Base-by-base conservation (phyloP, 2,329 filamentous ascomycete species). In the Fusarium protoensiforme region DNA sequence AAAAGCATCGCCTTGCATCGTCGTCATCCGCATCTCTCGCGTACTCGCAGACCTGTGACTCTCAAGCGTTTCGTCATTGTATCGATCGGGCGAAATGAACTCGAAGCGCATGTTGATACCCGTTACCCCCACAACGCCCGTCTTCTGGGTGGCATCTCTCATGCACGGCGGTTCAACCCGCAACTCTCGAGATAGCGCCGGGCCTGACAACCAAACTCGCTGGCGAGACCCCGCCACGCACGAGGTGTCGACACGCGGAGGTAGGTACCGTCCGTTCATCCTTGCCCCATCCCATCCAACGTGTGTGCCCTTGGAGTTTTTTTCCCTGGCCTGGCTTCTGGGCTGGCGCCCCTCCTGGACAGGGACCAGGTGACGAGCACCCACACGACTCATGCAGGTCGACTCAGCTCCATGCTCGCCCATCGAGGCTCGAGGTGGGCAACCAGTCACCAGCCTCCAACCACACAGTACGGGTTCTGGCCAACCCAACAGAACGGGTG, bases 121-220 rank as follows among this genome's bases (percentile, higher is more conserved):
- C 31, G 56, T 53, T 54, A 43, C 62, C 71, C 74, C 76, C 69
- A 75, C 72, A 72, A 48, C 58, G 67, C 58, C 56, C 61, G 51
- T 68, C 61, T 64, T 63, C 67, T 64, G 53, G 66, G 72, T 75
- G 73, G 72, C 76, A 78, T 79, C 75, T 75, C 74, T 67, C 71
- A 78, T 80, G 79, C 79, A 80, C 68, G 66, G 74, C 79, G 79
- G 79, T 80, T 80, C 78, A 80, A 78, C 78, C 79, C 79, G 79
- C 77, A 78, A 77, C 77, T 80, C 76, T 79, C 74, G 58, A 76
- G 69, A 78, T 78, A 78, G 76, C 77, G 78, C 73, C 75, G 75
- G 73, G 67, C 73, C 67, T 69, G 68, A 68, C 69, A 73, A 71
- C 70, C 74, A 73, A 68, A 75, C 68, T 72, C 64, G 67, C 68